Conservation (phyloP, 371 early-diverging fungal genomes). For the Zopfochytrium polystomum region DNA sequence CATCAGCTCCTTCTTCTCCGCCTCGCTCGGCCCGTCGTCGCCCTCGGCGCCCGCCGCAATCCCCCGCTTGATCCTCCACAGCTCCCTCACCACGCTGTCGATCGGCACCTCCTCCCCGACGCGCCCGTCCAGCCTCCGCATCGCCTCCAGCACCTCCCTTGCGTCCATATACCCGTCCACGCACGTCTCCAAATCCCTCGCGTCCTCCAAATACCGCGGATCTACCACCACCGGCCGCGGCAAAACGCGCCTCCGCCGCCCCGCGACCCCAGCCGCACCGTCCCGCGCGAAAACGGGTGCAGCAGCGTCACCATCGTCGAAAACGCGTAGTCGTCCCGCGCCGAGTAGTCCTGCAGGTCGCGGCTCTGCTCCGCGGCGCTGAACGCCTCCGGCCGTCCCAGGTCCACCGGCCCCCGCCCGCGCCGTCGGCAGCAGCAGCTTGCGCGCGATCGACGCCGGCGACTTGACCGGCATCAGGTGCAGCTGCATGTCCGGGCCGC, state of each 20-base stretch:
- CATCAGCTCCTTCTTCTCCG: conserved; percentile 26
- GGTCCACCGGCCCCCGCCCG: too few relatives aligned
- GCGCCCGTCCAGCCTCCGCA: conserved; percentile 3
- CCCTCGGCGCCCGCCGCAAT: conserved; percentile 20
- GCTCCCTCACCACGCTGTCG: conserved; percentile 22
- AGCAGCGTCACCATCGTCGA: too few relatives aligned
- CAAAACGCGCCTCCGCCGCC: too few relatives aligned
- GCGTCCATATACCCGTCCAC: conserved; percentile 4
- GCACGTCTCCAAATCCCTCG: conserved; percentile 9
- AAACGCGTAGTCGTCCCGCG: too few relatives aligned
- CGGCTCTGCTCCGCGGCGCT: too few relatives aligned
- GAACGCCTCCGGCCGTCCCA: too few relatives aligned
- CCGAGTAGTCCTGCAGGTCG: too few relatives aligned
- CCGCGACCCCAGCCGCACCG: too few relatives aligned
- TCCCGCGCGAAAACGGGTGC: conserved; percentile 17
- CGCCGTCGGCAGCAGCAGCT: too few relatives aligned
- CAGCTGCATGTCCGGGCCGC: not conserved
- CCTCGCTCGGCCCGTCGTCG: conserved; percentile 23
- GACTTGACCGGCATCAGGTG: not conserved
- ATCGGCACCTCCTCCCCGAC: conserved; percentile 12
- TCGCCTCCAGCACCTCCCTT: conserved; percentile 7
- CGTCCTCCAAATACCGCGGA: too few relatives aligned
- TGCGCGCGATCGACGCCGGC: too few relatives aligned
- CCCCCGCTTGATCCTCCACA: conserved; percentile 5
- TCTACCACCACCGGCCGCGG: too few relatives aligned